Conservation (phyloP, 352 stramenopile genomes). For the Phytophthora multivora region DNA sequence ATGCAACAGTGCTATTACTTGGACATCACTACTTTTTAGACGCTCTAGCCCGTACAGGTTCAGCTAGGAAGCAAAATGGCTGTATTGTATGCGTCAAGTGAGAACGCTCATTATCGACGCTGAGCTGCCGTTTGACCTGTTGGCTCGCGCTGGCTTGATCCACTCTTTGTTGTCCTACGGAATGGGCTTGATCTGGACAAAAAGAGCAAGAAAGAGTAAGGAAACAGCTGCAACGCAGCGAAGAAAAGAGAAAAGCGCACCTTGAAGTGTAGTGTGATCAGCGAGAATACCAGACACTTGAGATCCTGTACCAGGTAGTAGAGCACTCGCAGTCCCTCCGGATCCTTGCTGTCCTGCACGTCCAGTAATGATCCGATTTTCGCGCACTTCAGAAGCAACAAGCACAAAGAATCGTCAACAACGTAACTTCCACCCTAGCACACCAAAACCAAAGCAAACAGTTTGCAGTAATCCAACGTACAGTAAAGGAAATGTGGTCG, state of each 20-base stretch:
- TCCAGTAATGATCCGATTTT: conserved; percentile 97
- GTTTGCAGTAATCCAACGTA: conserved; percentile 26
- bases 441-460: not conserved
- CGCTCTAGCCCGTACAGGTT: too few species aligned
- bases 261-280: conserved; percentile 98
- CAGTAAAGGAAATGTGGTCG: conserved; percentile 97
- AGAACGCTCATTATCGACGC: not conserved
- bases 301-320: conserved; percentile 98
- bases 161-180: conserved; percentile 49
- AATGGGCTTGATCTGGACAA: conserved; percentile 93
- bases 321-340: conserved; percentile 93
- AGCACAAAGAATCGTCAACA: conserved; percentile 1
- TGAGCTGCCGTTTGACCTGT: conserved; percentile 6
- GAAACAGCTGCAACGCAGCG: conserved; percentile 11
- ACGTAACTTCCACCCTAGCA: not conserved
- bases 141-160: conserved; percentile 17
- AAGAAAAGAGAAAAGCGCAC: conserved; percentile 35
- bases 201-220: conserved; percentile 16
- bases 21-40: too few species aligned
- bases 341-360: conserved; percentile 96
- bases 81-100: conserved; percentile 8
- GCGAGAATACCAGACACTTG: conserved; percentile 96
- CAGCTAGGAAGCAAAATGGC: conserved; percentile 2
- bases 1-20: too few species aligned
- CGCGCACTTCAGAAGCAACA: conserved; percentile 67